Evolutionary conservation across 352 stramenopile species (phyloP).

Genomic region (Phytopythium delawarense): DNA sequence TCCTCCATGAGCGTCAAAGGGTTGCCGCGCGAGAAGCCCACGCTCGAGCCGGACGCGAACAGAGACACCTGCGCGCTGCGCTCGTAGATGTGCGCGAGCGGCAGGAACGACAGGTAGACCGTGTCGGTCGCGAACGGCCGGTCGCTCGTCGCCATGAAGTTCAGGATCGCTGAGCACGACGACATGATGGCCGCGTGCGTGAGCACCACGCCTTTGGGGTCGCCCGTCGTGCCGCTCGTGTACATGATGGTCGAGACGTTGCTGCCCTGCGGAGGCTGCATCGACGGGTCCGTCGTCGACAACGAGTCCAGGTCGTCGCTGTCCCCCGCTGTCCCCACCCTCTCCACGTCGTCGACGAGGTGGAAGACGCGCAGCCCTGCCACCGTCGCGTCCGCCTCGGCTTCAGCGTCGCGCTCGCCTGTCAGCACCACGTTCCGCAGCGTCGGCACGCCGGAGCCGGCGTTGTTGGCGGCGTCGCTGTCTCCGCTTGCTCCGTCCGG

Average conservation of each 20-base stretch:
- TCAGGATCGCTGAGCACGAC: constrained; percentile 22
- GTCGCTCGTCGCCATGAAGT: constrained; percentile 41
- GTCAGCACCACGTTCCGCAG: constrained; percentile 47
- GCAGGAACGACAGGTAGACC: constrained; percentile 95
- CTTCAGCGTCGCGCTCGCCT: constrained; percentile 27
- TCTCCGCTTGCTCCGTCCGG: neutral
- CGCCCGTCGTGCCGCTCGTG: constrained; percentile 94
- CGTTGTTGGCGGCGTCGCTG: neutral
- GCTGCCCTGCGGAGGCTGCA: constrained; percentile 27
- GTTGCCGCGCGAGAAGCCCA: constrained; percentile 93
- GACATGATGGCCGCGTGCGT: constrained; percentile 76
- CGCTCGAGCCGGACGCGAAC: constrained; percentile 53
- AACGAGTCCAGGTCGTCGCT: constrained; percentile 6
- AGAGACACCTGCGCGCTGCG: constrained; percentile 50
- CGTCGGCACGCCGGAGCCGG: constrained; percentile 19
- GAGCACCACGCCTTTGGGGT: constrained; percentile 96
- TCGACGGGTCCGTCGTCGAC: neutral
- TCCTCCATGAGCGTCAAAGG: constrained; percentile 91
- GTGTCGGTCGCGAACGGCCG: constrained; percentile 43
- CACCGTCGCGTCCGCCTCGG: constrained; percentile 26
- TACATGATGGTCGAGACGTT: constrained; percentile 94
- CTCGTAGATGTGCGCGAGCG: constrained; percentile 96
- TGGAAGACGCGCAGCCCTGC: constrained; percentile 35
- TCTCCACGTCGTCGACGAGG: constrained; percentile 32
- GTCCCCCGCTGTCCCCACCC: constrained; percentile 25